Evolutionary conservation across 371 early-diverging fungal genomes (phyloP).

Genomic region (Actinomortierella wolfii): DNA sequence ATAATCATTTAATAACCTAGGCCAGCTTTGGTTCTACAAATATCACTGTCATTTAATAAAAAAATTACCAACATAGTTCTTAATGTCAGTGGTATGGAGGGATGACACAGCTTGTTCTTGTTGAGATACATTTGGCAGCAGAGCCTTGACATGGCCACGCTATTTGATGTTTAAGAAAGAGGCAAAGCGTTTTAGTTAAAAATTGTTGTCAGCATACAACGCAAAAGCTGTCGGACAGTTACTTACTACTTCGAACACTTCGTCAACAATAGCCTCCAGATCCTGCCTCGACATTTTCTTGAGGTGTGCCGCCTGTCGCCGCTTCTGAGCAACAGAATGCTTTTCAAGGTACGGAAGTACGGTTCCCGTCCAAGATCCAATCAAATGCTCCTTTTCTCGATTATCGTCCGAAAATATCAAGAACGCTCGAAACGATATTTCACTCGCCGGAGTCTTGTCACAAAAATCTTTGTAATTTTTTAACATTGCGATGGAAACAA

Average conservation of each 20-base stretch:
- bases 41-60: not conserved
- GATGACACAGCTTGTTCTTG: slow-evolving; percentile 7
- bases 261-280: slow-evolving; percentile 3
- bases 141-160: not conserved
- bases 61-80: not conserved
- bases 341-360: slow-evolving; percentile 6
- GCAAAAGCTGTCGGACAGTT: not conserved
- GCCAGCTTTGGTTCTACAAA: not conserved
- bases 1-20: not conserved
- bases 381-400: slow-evolving; percentile 2
- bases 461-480: slow-evolving; percentile 4
- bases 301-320: slow-evolving; percentile 1
- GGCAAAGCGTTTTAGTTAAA: not conserved
- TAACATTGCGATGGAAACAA: slow-evolving; percentile 6
- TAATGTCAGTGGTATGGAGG: not conserved
- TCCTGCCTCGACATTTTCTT: slow-evolving; percentile 1
- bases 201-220: slow-evolving; percentile 1
- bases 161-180: not conserved
- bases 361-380: slow-evolving; percentile 6
- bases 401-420: slow-evolving; percentile 1
- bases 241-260: slow-evolving; percentile 6
- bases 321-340: slow-evolving; percentile 4
- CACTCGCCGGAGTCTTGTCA: slow-evolving; percentile 2
- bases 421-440: slow-evolving; percentile 5
- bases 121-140: not conserved